Evolutionary conservation across 805 yeast species (phyloP).

Genomic region (Schizosaccharomyces osmophilus): DNA sequence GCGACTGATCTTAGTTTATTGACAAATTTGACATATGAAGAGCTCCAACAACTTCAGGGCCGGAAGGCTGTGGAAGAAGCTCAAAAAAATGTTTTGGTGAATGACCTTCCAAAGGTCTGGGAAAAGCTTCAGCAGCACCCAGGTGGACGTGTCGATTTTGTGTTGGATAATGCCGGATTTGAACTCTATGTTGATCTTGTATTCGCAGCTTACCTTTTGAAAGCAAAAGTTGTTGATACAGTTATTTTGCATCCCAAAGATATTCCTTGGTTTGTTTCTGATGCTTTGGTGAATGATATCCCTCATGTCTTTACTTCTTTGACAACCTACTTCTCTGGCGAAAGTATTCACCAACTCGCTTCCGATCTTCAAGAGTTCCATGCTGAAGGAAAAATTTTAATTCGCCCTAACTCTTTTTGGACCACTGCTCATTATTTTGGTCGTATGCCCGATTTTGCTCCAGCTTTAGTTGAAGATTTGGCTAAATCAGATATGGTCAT

Average conservation of each 20-base stretch:
- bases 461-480: constrained; percentile 35
- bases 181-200: constrained; percentile 75
- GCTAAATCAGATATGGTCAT: constrained; percentile 25
- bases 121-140: constrained; percentile 3
- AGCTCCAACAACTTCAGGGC: constrained; percentile 77
- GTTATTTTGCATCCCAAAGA: constrained; percentile 53
- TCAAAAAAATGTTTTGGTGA: constrained; percentile 9
- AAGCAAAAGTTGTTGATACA: constrained; percentile 35
- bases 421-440: constrained; percentile 52
- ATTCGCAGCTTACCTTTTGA: constrained; percentile 40
- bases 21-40: constrained; percentile 64
- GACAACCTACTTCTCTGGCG: constrained; percentile 22
- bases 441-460: constrained; percentile 34
- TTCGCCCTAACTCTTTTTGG: constrained; percentile 61
- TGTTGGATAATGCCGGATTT: constrained; percentile 51
- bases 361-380: constrained; percentile 22
- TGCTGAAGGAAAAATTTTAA: constrained; percentile 22
- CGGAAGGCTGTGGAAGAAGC: constrained; percentile 40
- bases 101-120: constrained; percentile 9
- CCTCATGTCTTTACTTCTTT: constrained; percentile 9
- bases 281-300: constrained; percentile 70
- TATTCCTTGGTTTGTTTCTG: constrained; percentile 89
- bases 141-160: constrained; percentile 10
- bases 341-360: constrained; percentile 23
- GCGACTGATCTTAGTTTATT: constrained; percentile 83